Base-by-base conservation (phyloP, 2,329 filamentous ascomycete species). In the Aspergillus latus region DNA sequence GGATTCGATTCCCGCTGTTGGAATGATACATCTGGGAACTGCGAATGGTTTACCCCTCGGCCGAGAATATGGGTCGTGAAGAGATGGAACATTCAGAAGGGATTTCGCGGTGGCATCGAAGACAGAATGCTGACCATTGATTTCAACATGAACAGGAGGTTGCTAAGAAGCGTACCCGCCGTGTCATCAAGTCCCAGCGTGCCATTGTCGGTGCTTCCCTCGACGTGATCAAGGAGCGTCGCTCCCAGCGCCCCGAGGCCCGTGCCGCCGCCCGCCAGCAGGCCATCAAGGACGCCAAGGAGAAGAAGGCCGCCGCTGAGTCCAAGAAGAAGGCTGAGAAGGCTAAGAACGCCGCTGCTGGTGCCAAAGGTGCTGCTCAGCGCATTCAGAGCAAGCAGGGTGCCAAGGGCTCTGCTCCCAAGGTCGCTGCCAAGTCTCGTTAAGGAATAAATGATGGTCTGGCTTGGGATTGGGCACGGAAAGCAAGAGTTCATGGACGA, bases 141-240 rank as follows among this genome's bases (percentile, higher is more conserved):
- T 21, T 64, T 68, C 56, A 56, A 60, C 55, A 69, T 68, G 63
- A 74, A 84, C 79, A 99, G 94, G 94, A 99, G 87, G 89, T 96
- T 76, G 92, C 93, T 84, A 99, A 99, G 90, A 97, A 97, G 89
- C 92, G 94, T 77, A 92, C 92, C 69, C 94, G 94, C 84, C 91
- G 92, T 77, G 91, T 91, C 75, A 90, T 99, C 83, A 99, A 99
- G 90, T 80, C 90, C 80, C 94, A 99, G 87, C 92, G 94, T 85
- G 93, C 89, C 77, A 96, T 99, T 80, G 94, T 99, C 72, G 94
- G 94, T 86, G 94, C 94, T 70, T 97, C 94, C 65, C 92, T 99
- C 80, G 94, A 99, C 78, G 92, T 97, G 76, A 97, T 99, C 87
- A 97, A 97, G 88, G 94, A 99, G 88, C 91, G 91, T 83, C 92